A percentile compares a stretch with the other conserved stretches of the same genome.
phyloP scores from a whole-genome alignment of 345 rosid species.

The Leavenworthia alabamica region DNA sequence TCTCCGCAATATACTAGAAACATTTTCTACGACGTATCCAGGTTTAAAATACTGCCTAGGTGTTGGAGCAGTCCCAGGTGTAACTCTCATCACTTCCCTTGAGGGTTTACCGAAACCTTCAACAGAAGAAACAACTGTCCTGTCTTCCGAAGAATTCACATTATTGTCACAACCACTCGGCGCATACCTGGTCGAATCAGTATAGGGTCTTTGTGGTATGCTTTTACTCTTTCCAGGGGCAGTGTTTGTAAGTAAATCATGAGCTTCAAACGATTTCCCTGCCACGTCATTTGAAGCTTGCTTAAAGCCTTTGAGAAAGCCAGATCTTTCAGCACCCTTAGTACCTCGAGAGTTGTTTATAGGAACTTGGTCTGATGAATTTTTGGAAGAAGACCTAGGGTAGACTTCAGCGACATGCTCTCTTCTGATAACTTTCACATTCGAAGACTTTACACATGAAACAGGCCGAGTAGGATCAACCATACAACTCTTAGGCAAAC shows the following conservation, averaged over 20 bases:
- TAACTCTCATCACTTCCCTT: constrained; percentile 42
- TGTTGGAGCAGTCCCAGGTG: constrained; percentile 31
- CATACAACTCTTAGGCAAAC: constrained; percentile 41
- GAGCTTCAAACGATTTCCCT: constrained; percentile 22
- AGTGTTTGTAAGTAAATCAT: not conserved
- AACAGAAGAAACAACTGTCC: constrained; percentile 20
- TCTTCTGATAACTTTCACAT: constrained; percentile 48
- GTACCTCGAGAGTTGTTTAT: constrained; percentile 22
- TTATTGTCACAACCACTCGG: constrained; percentile 36
- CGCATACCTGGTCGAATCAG: constrained; percentile 28
- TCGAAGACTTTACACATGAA: constrained; percentile 42
- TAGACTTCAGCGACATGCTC: constrained; percentile 45
- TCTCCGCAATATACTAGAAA: constrained; percentile 48
- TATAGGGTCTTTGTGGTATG: constrained; percentile 36
- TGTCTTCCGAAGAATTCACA: constrained; percentile 34
- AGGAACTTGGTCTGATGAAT: constrained; percentile 29
- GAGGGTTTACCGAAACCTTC: constrained; percentile 22
- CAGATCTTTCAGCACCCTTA: constrained; percentile 39
- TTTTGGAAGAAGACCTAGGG: constrained; percentile 38
- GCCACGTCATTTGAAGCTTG: constrained; percentile 35
- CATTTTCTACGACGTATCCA: constrained; percentile 47
- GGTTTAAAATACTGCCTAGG: constrained; percentile 38
- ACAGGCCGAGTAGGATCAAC: constrained; percentile 44
- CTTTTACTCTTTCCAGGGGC: constrained; percentile 44
- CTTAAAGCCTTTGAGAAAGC: constrained; percentile 31